A percentile compares a stretch with the other conserved stretches of the same genome.
Conservation (phyloP, 2,329 filamentous ascomycete genomes). For the Cladosporium sp. region DNA sequence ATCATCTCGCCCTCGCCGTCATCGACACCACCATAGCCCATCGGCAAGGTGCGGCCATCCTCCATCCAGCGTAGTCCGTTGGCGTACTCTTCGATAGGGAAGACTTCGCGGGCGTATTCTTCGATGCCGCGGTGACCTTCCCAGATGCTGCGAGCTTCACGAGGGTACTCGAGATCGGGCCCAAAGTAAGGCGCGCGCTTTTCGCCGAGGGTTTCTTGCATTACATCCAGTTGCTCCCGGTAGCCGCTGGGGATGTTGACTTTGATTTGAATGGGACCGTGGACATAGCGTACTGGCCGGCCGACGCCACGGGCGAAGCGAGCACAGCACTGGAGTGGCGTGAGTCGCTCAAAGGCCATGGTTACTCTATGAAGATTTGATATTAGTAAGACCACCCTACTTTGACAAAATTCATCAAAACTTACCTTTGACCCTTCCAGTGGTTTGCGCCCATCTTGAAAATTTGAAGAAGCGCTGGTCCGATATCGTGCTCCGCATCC, state of each 20-base stretch:
- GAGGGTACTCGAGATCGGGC: conserved; percentile 64
- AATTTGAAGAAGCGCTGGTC: conserved; percentile 86
- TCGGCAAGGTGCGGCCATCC: conserved; percentile 34
- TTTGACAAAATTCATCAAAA: conserved; percentile 18
- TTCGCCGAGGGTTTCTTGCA: conserved; percentile 62
- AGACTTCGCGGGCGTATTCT: conserved; percentile 92
- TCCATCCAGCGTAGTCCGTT: conserved; percentile 95
- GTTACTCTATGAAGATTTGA: conserved; percentile 63
- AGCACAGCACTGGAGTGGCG: conserved; percentile 77
- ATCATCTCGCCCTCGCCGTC: background rate
- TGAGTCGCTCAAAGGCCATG: conserved; percentile 86
- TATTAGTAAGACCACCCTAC: background rate
- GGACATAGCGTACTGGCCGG: conserved; percentile 75
- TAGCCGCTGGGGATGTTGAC: conserved; percentile 88
- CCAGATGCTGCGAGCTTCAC: conserved; percentile 80
- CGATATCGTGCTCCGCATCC: conserved; percentile 94
- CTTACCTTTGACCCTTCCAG: conserved; percentile 75
- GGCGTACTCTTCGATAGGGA: conserved; percentile 89
- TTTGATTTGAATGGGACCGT: conserved; percentile 77
- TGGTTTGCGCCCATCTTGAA: conserved; percentile 89
- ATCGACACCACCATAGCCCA: conserved; percentile 6
- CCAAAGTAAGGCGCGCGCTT: conserved; percentile 64
- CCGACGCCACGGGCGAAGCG: conserved; percentile 78
- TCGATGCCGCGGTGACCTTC: conserved; percentile 87
- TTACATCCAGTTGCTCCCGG: conserved; percentile 75